Evolutionary conservation across 2,329 filamentous ascomycete species (phyloP), one percentile per base, ranked within the genome.

Genomic region (Parasarocladium wereldwijsianum): DNA sequence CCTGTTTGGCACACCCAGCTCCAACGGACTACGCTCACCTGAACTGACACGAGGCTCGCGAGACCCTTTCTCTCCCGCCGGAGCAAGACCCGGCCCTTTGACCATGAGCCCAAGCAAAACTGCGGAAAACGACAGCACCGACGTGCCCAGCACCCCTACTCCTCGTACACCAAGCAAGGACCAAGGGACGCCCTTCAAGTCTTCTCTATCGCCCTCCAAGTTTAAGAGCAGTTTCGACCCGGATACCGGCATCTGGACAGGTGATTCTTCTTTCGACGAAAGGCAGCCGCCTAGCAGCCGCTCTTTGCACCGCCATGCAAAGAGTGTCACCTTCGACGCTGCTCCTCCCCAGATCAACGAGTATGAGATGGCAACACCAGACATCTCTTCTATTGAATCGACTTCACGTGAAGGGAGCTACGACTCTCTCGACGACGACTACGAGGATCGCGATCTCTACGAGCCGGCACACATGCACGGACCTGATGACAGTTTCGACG

Each of bases 321-420:
- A 98, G 64, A 94, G 86, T 45, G 90, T 98, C 34, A 98, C 87
- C 1, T 98, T 98, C 49, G 85, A 96, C 55, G 80, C 78, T 21
- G 85, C 83, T 2, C 87, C 87, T 14, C 90, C 90, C 15, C 82
- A 93, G 49, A 70, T 98, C 45, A 93, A 96, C 49, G 90, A 98
- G 56, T 98, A 96, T 51, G 90, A 96, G 55, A 86, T 94, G 80
- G 81, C 84, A 19, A 98, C 90, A 3, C 90, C 90, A 8, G 90
- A 94, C 47, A 71, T 92, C n/a, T 94, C 87, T 2, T 93, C 86
- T 0, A 66, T 92, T 15, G 83, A 82, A 16, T 87, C 82, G 28
- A 85, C 79, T 41, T 96, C 87, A 9, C 78, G 87, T 7, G 84
- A 94, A 46, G 84, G 85, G 24, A 96, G 87, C 57, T 94, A 82